phyloP scores from a whole-genome alignment of 345 rosid species.

The Sisymbrium irio region DNA sequence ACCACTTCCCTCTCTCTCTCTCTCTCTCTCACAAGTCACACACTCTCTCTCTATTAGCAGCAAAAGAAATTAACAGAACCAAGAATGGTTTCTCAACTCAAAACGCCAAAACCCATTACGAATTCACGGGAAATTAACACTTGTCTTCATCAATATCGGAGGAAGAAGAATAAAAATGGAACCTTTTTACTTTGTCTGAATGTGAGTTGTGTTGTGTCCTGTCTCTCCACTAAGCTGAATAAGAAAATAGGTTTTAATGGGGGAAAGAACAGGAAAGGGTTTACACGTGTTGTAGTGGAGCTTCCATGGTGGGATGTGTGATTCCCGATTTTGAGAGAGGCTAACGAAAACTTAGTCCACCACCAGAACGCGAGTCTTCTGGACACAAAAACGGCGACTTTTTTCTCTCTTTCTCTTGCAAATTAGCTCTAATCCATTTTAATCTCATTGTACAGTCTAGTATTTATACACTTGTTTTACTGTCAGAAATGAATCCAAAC shows the following conservation, averaged over 20 bases:
- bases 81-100: slow-evolving; percentile 1
- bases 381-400: slow-evolving; percentile 6
- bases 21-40: background rate
- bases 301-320: slow-evolving; percentile 4
- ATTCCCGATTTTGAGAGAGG: slow-evolving; percentile 18
- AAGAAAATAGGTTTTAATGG: slow-evolving; percentile 1
- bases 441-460: too few species aligned
- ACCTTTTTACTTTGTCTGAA: background rate
- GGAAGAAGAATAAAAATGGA: background rate
- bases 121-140: slow-evolving; percentile 6
- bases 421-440: background rate
- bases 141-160: background rate
- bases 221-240: slow-evolving; percentile 22
- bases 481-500: background rate
- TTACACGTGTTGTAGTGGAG: slow-evolving; percentile 28
- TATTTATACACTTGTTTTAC: too few species aligned
- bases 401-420: slow-evolving; percentile 11
- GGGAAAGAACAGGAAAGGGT: background rate
- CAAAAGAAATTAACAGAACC: background rate
- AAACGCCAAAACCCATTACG: slow-evolving; percentile 15
- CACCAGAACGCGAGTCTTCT: slow-evolving; percentile 32
- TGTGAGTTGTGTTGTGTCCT: background rate
- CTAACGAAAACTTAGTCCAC: slow-evolving; percentile 21
- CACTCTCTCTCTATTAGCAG: background rate
- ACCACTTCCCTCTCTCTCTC: background rate